Percentiles rank a stretch among this genome's conserved stretches.
These are phyloP conservation scores for Dalechampia spathulata DNA, from an alignment of 441 rosid species.

Conservation along the genomic window DNA sequence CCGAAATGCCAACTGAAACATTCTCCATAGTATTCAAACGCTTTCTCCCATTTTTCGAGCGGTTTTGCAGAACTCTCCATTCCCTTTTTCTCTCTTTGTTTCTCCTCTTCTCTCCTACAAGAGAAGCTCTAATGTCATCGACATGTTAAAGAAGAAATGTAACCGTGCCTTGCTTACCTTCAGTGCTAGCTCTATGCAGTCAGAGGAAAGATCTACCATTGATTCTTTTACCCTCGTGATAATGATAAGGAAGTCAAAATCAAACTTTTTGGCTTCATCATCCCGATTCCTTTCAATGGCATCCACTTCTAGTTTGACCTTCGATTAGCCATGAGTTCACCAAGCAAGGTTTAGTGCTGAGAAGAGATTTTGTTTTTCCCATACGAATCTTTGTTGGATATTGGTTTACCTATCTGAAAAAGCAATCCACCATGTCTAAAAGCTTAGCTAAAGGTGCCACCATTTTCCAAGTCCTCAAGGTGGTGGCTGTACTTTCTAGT, in stretches of 20 bases:
- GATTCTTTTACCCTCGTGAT: constrained; percentile 27
- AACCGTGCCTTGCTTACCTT: constrained; percentile 9
- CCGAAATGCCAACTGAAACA: constrained; percentile 62
- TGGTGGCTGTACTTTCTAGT: constrained; percentile 16
- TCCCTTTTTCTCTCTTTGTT: constrained; percentile 14
- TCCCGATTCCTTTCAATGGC: constrained; percentile 30
- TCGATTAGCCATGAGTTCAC: background rate
- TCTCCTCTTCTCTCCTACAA: constrained; percentile 43
- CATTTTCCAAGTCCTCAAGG: constrained; percentile 29
- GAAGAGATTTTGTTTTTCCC: background rate
- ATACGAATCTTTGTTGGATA: background rate
- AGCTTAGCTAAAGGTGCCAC: constrained; percentile 24
- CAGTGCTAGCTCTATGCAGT: constrained; percentile 36
- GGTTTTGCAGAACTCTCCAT: constrained; percentile 9
- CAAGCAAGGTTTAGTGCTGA: background rate
- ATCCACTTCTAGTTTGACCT: constrained; percentile 32
- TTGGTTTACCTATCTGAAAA: constrained; percentile 28
- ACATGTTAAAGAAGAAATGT: background rate
- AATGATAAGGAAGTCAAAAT: constrained; percentile 25
- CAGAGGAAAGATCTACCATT: constrained; percentile 38
- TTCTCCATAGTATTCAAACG: constrained; percentile 47
- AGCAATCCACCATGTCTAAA: constrained; percentile 30
- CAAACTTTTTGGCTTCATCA: constrained; percentile 22
- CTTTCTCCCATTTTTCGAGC: constrained; percentile 20
- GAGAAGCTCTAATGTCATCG: background rate